Evolutionary conservation across 176 grass and related monocot genomes (phyloP).

Genomic region (Carex parvula): DNA sequence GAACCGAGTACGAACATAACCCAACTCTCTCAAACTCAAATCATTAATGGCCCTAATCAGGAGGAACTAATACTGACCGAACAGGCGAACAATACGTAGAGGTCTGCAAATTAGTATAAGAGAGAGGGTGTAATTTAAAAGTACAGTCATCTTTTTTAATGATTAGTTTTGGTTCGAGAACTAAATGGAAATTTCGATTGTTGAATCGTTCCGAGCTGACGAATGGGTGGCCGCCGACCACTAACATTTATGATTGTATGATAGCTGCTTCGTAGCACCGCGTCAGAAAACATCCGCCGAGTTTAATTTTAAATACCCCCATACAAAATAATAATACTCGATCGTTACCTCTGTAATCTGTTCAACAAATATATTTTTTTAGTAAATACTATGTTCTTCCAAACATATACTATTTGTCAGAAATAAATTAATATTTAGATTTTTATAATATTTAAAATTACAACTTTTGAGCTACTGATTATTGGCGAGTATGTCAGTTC

Average conservation of each 20-base stretch:
- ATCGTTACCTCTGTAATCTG: too few species aligned
- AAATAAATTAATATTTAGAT: too few species aligned
- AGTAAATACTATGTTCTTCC: too few species aligned
- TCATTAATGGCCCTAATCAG: too few species aligned
- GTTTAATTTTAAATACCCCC: not conserved
- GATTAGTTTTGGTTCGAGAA: not conserved
- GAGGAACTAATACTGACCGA: not conserved
- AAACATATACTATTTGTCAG: too few species aligned
- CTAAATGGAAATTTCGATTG: not conserved
- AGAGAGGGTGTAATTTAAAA: not conserved
- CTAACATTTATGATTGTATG: not conserved
- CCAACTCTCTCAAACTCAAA: too few species aligned
- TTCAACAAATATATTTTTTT: too few species aligned
- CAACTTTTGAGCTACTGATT: too few species aligned
- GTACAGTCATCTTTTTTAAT: too few species aligned
- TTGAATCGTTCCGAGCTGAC: not conserved
- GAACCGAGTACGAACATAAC: too few species aligned
- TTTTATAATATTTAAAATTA: too few species aligned
- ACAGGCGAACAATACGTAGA: not conserved
- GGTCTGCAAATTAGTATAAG: not conserved
- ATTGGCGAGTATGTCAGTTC: too few species aligned
- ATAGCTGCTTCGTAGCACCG: not conserved
- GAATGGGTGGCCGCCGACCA: not conserved
- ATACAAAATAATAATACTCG: not conserved
- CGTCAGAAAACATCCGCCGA: not conserved